Conservation (phyloP, 2,329 filamentous ascomycete genomes). For the Dactylella cylindrospora region DNA sequence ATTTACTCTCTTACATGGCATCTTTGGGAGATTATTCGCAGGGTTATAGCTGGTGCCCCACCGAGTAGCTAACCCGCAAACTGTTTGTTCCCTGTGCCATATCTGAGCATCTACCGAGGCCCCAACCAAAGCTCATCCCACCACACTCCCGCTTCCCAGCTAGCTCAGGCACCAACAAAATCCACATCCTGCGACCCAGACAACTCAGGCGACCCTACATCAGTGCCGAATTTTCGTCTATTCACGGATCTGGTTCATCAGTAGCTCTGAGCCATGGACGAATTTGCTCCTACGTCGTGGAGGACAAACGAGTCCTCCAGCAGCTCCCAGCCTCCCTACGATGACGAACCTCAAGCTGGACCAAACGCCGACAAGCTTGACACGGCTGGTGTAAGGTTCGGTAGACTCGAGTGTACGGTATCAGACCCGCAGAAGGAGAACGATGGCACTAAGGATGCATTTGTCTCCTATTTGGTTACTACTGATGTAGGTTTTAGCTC, state of each 20-base stretch:
- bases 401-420: constrained; percentile 80
- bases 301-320: constrained; percentile 18
- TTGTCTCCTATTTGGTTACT: constrained; percentile 91
- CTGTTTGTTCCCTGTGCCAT: no score
- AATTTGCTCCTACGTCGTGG: constrained; percentile 37
- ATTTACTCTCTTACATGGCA: no score
- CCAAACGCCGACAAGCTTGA: constrained; percentile 55
- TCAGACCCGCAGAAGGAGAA: constrained; percentile 87
- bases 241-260: not conserved
- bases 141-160: constrained; percentile 12
- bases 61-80: no score
- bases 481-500: constrained; percentile 67
- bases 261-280: constrained; percentile 16
- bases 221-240: no score
- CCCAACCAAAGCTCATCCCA: constrained; percentile 25
- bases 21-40: no score
- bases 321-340: constrained; percentile 42
- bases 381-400: constrained; percentile 66
- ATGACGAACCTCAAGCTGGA: constrained; percentile 49
- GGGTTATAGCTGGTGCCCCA: no score
- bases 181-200: not conserved
- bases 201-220: not conserved
- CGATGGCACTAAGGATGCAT: constrained; percentile 93
- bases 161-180: constrained; percentile 1
- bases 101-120: constrained; percentile 32